These are phyloP conservation scores for Saccharomyces hybrid DNA, from an alignment of 1,139 yeast species.

Conservation along the genomic window DNA sequence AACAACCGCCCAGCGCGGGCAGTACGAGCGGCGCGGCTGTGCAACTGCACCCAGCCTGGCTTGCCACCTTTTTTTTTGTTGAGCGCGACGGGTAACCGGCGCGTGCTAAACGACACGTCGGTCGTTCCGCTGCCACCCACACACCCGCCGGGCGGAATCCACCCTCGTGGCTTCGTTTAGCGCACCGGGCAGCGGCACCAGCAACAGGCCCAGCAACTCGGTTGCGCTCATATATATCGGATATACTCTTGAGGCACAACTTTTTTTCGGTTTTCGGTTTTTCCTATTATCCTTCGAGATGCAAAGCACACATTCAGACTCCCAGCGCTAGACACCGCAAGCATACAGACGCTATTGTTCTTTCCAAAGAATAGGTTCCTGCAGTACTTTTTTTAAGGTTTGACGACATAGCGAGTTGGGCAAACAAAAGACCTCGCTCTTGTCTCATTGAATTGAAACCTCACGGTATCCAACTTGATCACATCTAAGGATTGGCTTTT, in stretches of 20 bases:
- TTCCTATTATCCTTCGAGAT: not conserved
- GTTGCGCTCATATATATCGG: not conserved
- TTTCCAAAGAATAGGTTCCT: not conserved
- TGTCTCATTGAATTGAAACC: not conserved
- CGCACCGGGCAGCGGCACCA: not conserved
- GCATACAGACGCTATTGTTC: not conserved
- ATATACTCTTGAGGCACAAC: slow-evolving; percentile 1
- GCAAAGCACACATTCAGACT: not conserved
- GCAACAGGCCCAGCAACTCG: not conserved
- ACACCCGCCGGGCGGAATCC: not conserved
- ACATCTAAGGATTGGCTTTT: not conserved
- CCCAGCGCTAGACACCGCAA: not conserved
- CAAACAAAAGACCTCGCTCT: not conserved
- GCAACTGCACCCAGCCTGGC: not conserved
- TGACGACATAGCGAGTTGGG: not conserved
- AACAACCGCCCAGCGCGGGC: not conserved
- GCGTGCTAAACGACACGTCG: not conserved
- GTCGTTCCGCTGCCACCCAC: not conserved
- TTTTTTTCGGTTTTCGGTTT: slow-evolving; percentile 1
- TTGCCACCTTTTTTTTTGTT: not conserved
- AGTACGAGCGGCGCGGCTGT: not conserved
- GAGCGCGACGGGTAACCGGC: not conserved
- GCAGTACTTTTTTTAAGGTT: not conserved
- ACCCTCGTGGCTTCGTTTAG: not conserved
- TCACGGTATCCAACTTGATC: not conserved